These are phyloP conservation scores for Magnaporthiopsis incrustans DNA, from an alignment of 2,329 filamentous ascomycete species.

Conservation along the genomic window DNA sequence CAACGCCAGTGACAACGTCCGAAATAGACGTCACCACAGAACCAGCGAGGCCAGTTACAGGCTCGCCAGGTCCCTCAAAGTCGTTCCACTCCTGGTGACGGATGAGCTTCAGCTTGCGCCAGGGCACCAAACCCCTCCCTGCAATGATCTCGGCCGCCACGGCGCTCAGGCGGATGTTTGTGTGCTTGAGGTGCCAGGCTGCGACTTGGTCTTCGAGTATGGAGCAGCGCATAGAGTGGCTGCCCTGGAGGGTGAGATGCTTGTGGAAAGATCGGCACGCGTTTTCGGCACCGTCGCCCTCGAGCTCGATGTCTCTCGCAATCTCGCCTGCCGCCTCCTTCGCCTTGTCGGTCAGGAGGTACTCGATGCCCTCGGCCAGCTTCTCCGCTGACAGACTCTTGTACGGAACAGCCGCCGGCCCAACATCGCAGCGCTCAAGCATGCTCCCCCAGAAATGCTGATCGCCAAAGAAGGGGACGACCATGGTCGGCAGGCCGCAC, in stretches of 20 bases:
- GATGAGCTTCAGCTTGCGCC: constrained; percentile 55
- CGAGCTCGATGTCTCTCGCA: constrained; percentile 49
- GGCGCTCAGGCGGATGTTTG: constrained; percentile 50
- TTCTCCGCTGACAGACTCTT: constrained; percentile 56
- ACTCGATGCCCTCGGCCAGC: constrained; percentile 62
- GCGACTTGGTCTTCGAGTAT: constrained; percentile 55
- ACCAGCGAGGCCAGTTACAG: constrained; percentile 57
- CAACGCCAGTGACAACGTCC: constrained; percentile 54
- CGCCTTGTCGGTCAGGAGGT: constrained; percentile 56
- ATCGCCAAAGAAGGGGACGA: constrained; percentile 74
- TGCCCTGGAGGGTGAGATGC: constrained; percentile 43
- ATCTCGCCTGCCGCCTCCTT: constrained; percentile 49
- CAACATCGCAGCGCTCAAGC: constrained; percentile 55
- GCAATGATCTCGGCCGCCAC: constrained; percentile 60
- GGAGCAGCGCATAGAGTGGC: constrained; percentile 55
- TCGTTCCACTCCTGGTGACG: constrained; percentile 69
- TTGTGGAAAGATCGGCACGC: constrained; percentile 60
- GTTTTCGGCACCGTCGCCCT: constrained; percentile 63
- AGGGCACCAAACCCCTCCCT: constrained; percentile 50
- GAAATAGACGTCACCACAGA: constrained; percentile 52
- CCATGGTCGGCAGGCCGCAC: constrained; percentile 63
- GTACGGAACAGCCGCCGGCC: constrained; percentile 60
- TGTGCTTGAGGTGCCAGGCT: constrained; percentile 57
- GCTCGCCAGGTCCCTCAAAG: constrained; percentile 68
- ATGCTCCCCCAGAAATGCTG: constrained; percentile 72